These are phyloP conservation scores for Lepidium didymum DNA, from an alignment of 345 rosid species.

Conservation along the genomic window DNA sequence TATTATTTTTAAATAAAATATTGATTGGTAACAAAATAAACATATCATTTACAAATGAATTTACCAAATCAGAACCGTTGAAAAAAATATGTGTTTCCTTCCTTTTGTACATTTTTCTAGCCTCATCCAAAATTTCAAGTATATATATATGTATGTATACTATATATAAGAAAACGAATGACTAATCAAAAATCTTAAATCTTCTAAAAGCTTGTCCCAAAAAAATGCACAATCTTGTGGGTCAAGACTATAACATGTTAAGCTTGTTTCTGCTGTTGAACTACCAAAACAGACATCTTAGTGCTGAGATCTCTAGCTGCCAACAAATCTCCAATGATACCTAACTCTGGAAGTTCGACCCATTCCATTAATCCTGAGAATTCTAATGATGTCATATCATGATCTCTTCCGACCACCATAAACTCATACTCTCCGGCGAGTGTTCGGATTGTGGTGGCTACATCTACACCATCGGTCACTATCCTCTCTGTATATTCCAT, in stretches of 20 bases:
- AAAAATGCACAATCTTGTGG: not conserved
- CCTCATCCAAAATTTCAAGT: too few relatives aligned
- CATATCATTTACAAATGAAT: too few relatives aligned
- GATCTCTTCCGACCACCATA: constrained; percentile 20
- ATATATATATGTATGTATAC: not conserved
- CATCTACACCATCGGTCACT: not conserved
- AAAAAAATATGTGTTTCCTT: too few relatives aligned
- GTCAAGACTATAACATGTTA: not conserved
- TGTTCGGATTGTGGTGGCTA: not conserved
- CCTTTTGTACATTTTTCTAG: too few relatives aligned
- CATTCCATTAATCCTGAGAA: constrained; percentile 8
- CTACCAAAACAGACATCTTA: constrained; percentile 17
- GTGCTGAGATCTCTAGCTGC: constrained; percentile 14
- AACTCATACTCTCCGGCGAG: not conserved
- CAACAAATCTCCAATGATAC: constrained; percentile 16
- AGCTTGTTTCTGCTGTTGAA: constrained; percentile 6
- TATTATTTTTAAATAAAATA: too few relatives aligned
- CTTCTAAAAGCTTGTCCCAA: not conserved
- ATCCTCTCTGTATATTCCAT: not conserved
- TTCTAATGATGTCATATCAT: not conserved
- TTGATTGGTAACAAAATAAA: too few relatives aligned
- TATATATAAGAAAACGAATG: not conserved
- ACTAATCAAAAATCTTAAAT: not conserved
- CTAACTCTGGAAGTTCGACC: constrained; percentile 23
- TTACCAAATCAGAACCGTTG: too few relatives aligned